phyloP scores from a whole-genome alignment of 805 yeast genomes.

The Lachancea nothofagi region DNA sequence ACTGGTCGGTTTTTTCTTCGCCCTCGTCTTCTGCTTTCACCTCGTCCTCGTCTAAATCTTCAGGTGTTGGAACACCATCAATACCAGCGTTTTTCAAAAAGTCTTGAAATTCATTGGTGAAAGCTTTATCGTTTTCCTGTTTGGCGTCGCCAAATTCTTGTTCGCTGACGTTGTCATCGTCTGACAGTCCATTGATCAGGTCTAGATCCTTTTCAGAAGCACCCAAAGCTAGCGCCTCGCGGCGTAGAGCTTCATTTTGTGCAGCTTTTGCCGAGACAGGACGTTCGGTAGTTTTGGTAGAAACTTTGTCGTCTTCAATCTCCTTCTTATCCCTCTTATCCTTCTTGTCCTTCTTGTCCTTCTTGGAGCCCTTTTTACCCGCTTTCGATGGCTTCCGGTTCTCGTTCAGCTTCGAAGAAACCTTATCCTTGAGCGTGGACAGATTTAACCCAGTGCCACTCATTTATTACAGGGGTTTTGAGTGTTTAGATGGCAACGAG shows the following conservation, averaged over 20 bases:
- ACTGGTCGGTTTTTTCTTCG: conserved; percentile 24
- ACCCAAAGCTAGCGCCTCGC: conserved; percentile 75
- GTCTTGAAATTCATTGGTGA: conserved; percentile 49
- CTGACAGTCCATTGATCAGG: conserved; percentile 50
- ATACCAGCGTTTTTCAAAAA: conserved; percentile 70
- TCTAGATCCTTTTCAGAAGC: conserved; percentile 80
- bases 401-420: conserved; percentile 45
- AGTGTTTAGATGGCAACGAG: neutral
- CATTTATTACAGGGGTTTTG: neutral
- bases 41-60: conserved; percentile 29
- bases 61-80: conserved; percentile 34
- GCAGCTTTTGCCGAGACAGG: neutral
- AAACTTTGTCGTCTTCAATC: conserved; percentile 7
- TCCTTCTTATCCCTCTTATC: conserved; percentile 13
- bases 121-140: conserved; percentile 34
- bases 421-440: conserved; percentile 59
- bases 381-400: conserved; percentile 23
- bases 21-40: conserved; percentile 28
- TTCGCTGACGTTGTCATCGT: conserved; percentile 42
- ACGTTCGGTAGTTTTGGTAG: conserved; percentile 14
- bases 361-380: conserved; percentile 18
- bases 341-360: conserved; percentile 15
- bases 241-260: conserved; percentile 39
- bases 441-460: conserved; percentile 23
- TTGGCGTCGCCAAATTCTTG: conserved; percentile 39